Conservation (phyloP, 139 green algal genomes). For the Monoraphidium neglectum region DNA sequence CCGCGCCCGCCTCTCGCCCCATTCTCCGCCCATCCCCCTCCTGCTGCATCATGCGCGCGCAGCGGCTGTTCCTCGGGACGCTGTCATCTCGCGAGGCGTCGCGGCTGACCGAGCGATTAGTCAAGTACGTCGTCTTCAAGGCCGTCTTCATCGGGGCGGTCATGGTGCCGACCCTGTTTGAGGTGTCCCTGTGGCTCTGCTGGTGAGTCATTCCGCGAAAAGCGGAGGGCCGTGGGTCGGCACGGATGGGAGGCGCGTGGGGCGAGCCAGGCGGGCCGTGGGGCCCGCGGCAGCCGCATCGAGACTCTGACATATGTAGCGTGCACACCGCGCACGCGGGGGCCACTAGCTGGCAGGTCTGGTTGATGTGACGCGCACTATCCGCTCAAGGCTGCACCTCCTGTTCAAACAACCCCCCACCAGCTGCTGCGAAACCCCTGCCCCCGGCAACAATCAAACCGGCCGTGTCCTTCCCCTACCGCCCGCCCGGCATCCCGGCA, state of each 20-base stretch:
- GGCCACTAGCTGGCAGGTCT: no score
- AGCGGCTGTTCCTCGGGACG: slow-evolving; percentile 47
- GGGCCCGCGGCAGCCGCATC: no score
- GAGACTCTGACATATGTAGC: no score
- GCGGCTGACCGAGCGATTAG: slow-evolving; percentile 37
- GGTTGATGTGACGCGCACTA: no score
- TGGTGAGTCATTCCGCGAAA: slow-evolving; percentile 44
- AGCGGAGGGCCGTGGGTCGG: background rate
- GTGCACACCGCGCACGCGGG: no score
- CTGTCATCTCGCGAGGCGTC: slow-evolving; percentile 37
- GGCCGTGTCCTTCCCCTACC: background rate
- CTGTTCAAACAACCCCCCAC: no score
- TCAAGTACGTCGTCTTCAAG: slow-evolving; percentile 54
- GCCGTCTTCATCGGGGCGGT: slow-evolving; percentile 46
- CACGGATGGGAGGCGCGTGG: background rate
- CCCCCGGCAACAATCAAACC: background rate
- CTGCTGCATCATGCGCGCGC: background rate
- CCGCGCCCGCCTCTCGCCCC: no score
- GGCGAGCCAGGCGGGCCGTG: no score
- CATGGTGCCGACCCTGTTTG: slow-evolving; percentile 24
- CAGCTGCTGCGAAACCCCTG: no score
- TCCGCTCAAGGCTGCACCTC: no score
- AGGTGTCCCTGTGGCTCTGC: slow-evolving; percentile 41
- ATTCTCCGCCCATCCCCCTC: background rate
- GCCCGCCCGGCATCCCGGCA: background rate